These are phyloP conservation scores for Phytophthora nicotianae DNA, from an alignment of 352 stramenopile genomes.

Conservation along the genomic window DNA sequence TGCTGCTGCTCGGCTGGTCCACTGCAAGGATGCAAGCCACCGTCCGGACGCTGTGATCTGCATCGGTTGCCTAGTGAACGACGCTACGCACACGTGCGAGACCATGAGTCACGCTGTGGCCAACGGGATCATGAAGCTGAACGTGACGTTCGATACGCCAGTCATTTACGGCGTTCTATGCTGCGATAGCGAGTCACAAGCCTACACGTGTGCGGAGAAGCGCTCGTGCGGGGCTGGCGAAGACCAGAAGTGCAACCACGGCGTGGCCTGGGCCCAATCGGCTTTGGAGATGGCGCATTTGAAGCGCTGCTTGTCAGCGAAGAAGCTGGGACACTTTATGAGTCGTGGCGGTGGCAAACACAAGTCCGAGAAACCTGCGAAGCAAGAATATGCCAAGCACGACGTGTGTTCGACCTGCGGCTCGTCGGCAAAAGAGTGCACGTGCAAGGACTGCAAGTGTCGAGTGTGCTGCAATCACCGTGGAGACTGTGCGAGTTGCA, in stretches of 20 bases:
- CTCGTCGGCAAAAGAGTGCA: slow-evolving; percentile 24
- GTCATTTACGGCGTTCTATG: slow-evolving; percentile 93
- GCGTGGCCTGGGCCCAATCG: slow-evolving; percentile 66
- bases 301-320: slow-evolving; percentile 44
- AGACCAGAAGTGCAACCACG: slow-evolving; percentile 50
- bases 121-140: slow-evolving; percentile 96
- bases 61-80: slow-evolving; percentile 94
- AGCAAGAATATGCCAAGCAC: slow-evolving; percentile 17
- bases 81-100: slow-evolving; percentile 97
- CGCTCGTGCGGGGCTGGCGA: slow-evolving; percentile 28
- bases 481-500: slow-evolving; percentile 31
- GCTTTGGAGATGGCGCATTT: slow-evolving; percentile 92
- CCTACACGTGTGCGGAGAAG: slow-evolving; percentile 74
- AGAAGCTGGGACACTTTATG: slow-evolving; percentile 38
- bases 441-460: slow-evolving; percentile 45
- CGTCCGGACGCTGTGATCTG: slow-evolving; percentile 95
- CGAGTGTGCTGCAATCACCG: slow-evolving; percentile 32
- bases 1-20: slow-evolving; percentile 81
- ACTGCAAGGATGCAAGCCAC: slow-evolving; percentile 66
- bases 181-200: slow-evolving; percentile 92
- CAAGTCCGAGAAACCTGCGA: slow-evolving; percentile 13
- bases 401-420: slow-evolving; percentile 33
- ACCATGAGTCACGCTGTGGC: slow-evolving; percentile 96
- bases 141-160: slow-evolving; percentile 88
- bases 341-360: slow-evolving; percentile 34